phyloP scores from a whole-genome alignment of 2,329 filamentous ascomycete genomes.

The Monosporascus sp. region DNA sequence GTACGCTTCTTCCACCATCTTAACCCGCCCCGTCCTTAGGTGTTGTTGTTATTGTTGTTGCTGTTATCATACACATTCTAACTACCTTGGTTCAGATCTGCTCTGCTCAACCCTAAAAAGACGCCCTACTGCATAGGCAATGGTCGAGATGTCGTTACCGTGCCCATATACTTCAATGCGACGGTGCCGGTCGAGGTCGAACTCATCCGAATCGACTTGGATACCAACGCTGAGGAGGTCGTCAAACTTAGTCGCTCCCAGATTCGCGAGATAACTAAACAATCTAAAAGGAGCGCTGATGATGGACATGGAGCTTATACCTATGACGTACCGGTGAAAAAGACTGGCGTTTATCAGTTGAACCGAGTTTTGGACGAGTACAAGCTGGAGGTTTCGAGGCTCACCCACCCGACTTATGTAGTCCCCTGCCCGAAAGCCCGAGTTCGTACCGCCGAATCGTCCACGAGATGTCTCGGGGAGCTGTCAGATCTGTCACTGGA shows the following conservation, averaged over 20 bases:
- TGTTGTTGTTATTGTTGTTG: slow-evolving; percentile 7
- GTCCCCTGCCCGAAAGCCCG: slow-evolving; percentile 78
- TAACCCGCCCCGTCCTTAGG: background rate
- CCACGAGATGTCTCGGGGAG: slow-evolving; percentile 77
- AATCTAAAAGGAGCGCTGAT: slow-evolving; percentile 59
- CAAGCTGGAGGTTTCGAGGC: slow-evolving; percentile 83
- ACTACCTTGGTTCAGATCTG: slow-evolving; percentile 52
- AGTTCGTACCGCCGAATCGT: slow-evolving; percentile 58
- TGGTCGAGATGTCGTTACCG: slow-evolving; percentile 51
- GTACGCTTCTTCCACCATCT: slow-evolving; percentile 29
- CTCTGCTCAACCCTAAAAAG: slow-evolving; percentile 76
- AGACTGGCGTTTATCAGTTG: slow-evolving; percentile 81
- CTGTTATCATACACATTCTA: slow-evolving; percentile 12
- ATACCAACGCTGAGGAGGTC: slow-evolving; percentile 72
- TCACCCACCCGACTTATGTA: slow-evolving; percentile 72
- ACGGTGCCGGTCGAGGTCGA: slow-evolving; percentile 86
- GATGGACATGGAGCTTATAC: slow-evolving; percentile 59
- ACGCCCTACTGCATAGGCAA: slow-evolving; percentile 76
- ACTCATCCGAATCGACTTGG: slow-evolving; percentile 78
- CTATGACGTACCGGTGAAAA: slow-evolving; percentile 72
- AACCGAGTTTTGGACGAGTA: slow-evolving; percentile 86
- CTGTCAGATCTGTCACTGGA: slow-evolving; percentile 79
- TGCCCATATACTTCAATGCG: slow-evolving; percentile 91
- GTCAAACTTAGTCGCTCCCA: slow-evolving; percentile 71
- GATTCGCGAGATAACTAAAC: slow-evolving; percentile 67